Conservation (phyloP, 2,329 filamentous ascomycete genomes). For the Lachnellula occidentalis region DNA sequence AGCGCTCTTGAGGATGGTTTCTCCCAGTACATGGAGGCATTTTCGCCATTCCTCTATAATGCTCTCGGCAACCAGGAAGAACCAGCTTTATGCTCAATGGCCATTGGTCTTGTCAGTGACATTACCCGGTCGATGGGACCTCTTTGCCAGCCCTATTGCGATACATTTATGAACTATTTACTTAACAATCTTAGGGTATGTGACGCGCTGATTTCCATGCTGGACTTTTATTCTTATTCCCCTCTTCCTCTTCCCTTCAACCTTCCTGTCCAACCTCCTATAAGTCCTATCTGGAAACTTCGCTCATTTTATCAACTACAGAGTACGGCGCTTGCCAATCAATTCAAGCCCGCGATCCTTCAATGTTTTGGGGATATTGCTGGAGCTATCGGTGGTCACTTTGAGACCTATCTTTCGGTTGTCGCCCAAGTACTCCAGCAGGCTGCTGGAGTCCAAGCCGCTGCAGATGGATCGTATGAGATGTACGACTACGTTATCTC, state of each 20-base stretch:
- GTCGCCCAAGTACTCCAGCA: slow-evolving; percentile 94
- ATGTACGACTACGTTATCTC: slow-evolving; percentile 97
- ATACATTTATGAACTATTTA: slow-evolving; percentile 96
- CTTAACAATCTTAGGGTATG: slow-evolving; percentile 81
- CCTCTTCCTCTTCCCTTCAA: slow-evolving; percentile 1
- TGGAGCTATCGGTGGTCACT: slow-evolving; percentile 83
- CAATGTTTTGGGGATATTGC: slow-evolving; percentile 98
- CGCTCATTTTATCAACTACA: slow-evolving; percentile 31
- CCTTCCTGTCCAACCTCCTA: background rate
- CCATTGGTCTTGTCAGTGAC: slow-evolving; percentile 94
- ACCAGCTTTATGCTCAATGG: slow-evolving; percentile 89
- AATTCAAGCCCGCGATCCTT: slow-evolving; percentile 96
- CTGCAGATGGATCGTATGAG: slow-evolving; percentile 78
- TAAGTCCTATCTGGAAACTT: background rate
- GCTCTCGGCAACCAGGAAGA: slow-evolving; percentile 95
- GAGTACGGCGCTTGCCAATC: slow-evolving; percentile 83
- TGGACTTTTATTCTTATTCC: slow-evolving; percentile 3
- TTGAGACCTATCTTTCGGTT: slow-evolving; percentile 87
- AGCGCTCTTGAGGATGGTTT: slow-evolving; percentile 91
- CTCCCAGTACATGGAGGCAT: slow-evolving; percentile 94
- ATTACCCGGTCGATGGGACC: slow-evolving; percentile 88
- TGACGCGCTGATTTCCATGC: slow-evolving; percentile 17
- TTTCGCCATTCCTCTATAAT: slow-evolving; percentile 87
- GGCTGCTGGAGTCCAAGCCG: slow-evolving; percentile 75
- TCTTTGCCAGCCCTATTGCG: slow-evolving; percentile 90